Evolutionary conservation across 2,329 filamentous ascomycete genomes (phyloP).

Genomic region (Pseudogymnoascus sp.): DNA sequence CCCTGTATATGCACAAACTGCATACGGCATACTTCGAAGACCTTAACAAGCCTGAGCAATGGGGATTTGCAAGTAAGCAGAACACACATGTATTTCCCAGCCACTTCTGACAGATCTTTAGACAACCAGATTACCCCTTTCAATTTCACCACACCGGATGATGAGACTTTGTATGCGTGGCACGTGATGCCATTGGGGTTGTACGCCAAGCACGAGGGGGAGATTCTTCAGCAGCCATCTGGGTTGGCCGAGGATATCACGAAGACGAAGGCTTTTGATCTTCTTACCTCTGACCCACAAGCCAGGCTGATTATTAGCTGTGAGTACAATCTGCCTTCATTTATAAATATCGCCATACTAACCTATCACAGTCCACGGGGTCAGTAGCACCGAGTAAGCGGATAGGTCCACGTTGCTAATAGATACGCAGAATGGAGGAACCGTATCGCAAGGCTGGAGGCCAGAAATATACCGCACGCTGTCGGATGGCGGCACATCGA

Average conservation of each 20-base stretch:
- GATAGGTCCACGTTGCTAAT: background rate
- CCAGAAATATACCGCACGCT: slow-evolving; percentile 71
- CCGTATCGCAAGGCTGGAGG: slow-evolving; percentile 70
- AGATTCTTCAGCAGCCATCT: slow-evolving; percentile 44
- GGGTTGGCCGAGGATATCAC: slow-evolving; percentile 43
- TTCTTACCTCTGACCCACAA: slow-evolving; percentile 56
- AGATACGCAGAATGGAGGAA: slow-evolving; percentile 64
- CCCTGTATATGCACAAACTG: slow-evolving; percentile 75
- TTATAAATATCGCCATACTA: slow-evolving; percentile 28
- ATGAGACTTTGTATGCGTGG: slow-evolving; percentile 78
- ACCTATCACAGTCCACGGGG: slow-evolving; percentile 50
- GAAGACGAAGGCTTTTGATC: slow-evolving; percentile 48
- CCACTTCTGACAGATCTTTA: slow-evolving; percentile 29
- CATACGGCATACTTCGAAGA: slow-evolving; percentile 66
- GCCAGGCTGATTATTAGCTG: slow-evolving; percentile 58
- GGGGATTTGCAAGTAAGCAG: slow-evolving; percentile 72
- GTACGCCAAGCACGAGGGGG: slow-evolving; percentile 63
- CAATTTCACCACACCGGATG: slow-evolving; percentile 64
- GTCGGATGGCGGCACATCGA: slow-evolving; percentile 58
- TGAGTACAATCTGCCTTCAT: slow-evolving; percentile 31
- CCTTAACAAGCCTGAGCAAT: slow-evolving; percentile 67
- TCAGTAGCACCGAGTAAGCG: slow-evolving; percentile 33
- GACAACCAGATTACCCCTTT: slow-evolving; percentile 87
- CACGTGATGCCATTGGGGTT: slow-evolving; percentile 75
- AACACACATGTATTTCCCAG: background rate